These are phyloP conservation scores for Staphylotrichum tortipilum DNA, from an alignment of 495 filamentous ascomycete species.

Conservation along the genomic window DNA sequence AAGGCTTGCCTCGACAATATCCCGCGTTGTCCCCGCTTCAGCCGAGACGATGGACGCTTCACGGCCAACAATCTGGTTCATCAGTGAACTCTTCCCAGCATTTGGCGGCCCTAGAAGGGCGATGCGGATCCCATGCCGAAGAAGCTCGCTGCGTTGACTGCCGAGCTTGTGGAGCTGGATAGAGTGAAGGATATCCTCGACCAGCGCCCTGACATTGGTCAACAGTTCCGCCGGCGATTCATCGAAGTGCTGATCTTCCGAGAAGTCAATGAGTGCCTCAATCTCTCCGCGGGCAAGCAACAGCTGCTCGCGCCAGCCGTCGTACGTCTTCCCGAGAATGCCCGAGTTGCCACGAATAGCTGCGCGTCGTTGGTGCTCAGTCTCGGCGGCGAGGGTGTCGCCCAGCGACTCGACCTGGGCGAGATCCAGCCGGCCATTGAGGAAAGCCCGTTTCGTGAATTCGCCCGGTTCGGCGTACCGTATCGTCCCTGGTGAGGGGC, in stretches of 20 bases:
- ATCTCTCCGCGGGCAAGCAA: slow-evolving; percentile 80
- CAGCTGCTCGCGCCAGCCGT: slow-evolving; percentile 68
- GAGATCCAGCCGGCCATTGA: slow-evolving; percentile 75
- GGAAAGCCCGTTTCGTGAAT: slow-evolving; percentile 88
- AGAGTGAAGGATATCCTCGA: slow-evolving; percentile 48
- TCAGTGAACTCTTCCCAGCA: slow-evolving; percentile 86
- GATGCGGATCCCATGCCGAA: slow-evolving; percentile 78
- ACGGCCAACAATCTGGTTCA: slow-evolving; percentile 84
- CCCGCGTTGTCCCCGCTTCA: slow-evolving; percentile 86
- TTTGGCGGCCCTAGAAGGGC: slow-evolving; percentile 87
- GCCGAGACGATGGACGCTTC: slow-evolving; percentile 91
- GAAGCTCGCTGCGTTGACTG: slow-evolving; percentile 72
- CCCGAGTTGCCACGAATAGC: slow-evolving; percentile 71
- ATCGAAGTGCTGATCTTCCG: slow-evolving; percentile 95
- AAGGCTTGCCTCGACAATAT: slow-evolving; percentile 86
- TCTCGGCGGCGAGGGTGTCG: slow-evolving; percentile 76
- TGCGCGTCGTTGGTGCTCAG: slow-evolving; percentile 84
- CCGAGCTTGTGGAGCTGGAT: slow-evolving; percentile 63
- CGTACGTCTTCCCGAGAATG: slow-evolving; percentile 67
- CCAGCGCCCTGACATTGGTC: slow-evolving; percentile 54
- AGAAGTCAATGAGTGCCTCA: slow-evolving; percentile 93
- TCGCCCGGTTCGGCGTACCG: slow-evolving; percentile 93
- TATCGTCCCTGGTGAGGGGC: slow-evolving; percentile 29
- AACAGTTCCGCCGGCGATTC: slow-evolving; percentile 69
- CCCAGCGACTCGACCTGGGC: slow-evolving; percentile 91